Evolutionary conservation across 768 basidiomycete species (phyloP), one percentile per base, ranked within the genome.

Genomic region (Mrakia gelida): DNA sequence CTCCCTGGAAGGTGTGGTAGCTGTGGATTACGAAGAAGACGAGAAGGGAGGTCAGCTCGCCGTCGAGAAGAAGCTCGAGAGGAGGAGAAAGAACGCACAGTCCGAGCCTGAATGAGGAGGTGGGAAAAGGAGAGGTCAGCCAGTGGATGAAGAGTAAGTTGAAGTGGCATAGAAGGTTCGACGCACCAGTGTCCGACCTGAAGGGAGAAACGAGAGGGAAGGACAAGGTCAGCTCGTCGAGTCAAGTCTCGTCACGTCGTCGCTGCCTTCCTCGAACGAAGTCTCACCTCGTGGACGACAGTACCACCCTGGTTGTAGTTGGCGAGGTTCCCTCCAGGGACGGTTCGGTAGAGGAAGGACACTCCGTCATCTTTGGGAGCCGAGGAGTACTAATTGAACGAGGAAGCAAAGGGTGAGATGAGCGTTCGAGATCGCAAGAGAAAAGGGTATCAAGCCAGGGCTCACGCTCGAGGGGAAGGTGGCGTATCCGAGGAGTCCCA

Each of bases 201-300:
- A 52, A 52, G 15, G 49, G 15, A 52, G 21, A 21, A 7, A 21
- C 7, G 49, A 21, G 10, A 71, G 38, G 7, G 38, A 72, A n/a
- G 1, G 71, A 32, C n/a, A 18, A 28, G 32, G 30, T 52, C 71
- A 52, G 56, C 59, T n/a, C 59, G n/a, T 10, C 41, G 41, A 18
- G 32, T 10, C 41, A 26, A 18, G 32, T 30, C 30, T 43, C 30
- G 30, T 21, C 49, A 21, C 49, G 16, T 52, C 49, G 45, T 45
- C 45, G 15, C 49, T 15, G 11, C 15, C 41, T 43, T 10, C 45
- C 2, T 45, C 15, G 45, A 26, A 30, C 30, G 32, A 43, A 74
- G 13, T 28, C 89, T 88, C 70, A 86, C 87, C 82, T 90, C 89
- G 81, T 90, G 89, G 21, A 87, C 88, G 78, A 88, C 80, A 63